phyloP scores from a whole-genome alignment of 1,284 basidiomycete species.

The Ustilago loliicola region DNA sequence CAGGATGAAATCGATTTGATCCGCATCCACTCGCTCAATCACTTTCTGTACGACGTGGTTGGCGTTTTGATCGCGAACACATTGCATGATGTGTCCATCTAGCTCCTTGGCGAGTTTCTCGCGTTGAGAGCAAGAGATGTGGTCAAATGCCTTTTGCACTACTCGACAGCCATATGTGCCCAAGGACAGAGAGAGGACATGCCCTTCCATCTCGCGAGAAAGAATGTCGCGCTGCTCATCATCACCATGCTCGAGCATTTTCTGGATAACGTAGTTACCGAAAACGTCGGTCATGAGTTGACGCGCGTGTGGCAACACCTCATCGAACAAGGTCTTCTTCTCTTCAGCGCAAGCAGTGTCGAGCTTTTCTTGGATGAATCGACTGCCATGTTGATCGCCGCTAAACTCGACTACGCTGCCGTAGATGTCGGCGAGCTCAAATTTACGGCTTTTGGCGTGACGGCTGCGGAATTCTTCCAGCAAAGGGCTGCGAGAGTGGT shows the following conservation, averaged over 20 bases:
- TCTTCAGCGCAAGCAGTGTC: slow-evolving; percentile 78
- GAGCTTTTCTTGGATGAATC: slow-evolving; percentile 71
- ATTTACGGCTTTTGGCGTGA: slow-evolving; percentile 51
- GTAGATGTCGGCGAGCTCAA: slow-evolving; percentile 79
- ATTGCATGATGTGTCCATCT: slow-evolving; percentile 83
- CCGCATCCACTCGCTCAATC: slow-evolving; percentile 74
- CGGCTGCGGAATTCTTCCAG: slow-evolving; percentile 63
- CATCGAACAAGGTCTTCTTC: slow-evolving; percentile 80
- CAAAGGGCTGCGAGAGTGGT: slow-evolving; percentile 40
- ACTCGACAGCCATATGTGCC: slow-evolving; percentile 92
- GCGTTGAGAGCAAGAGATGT: slow-evolving; percentile 56
- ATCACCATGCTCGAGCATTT: slow-evolving; percentile 91
- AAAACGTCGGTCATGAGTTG: slow-evolving; percentile 93
- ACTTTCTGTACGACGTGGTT: slow-evolving; percentile 83
- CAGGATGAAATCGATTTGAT: slow-evolving; percentile 81
- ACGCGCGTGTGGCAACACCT: slow-evolving; percentile 85
- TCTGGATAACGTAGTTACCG: slow-evolving; percentile 95
- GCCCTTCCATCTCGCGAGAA: slow-evolving; percentile 82
- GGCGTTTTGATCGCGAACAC: slow-evolving; percentile 92
- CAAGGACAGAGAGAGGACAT: slow-evolving; percentile 82
- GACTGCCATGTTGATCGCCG: slow-evolving; percentile 90
- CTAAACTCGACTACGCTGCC: slow-evolving; percentile 93
- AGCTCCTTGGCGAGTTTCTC: slow-evolving; percentile 75
- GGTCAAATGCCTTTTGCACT: slow-evolving; percentile 76
- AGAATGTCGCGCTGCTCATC: slow-evolving; percentile 77